phyloP scores from a whole-genome alignment of 352 stramenopile genomes.

The Stramenopiles sp. region DNA sequence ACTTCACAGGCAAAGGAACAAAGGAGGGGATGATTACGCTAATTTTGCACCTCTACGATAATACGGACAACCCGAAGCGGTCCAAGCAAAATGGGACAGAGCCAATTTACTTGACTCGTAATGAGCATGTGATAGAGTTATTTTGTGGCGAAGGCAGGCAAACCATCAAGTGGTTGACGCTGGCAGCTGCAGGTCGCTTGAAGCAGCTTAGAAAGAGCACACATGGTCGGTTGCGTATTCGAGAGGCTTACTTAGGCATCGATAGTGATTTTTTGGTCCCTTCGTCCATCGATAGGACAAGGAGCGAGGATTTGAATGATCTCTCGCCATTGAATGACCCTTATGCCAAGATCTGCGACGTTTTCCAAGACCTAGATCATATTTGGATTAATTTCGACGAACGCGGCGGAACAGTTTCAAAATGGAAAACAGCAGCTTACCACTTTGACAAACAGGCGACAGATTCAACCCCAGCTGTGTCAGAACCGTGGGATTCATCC shows the following conservation, averaged over 20 bases:
- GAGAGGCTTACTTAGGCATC: not conserved
- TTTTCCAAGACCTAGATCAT: not conserved
- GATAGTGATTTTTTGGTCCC: not conserved
- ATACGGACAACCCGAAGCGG: not conserved
- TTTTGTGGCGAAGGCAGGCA: not conserved
- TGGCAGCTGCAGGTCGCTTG: not conserved
- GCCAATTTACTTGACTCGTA: not conserved
- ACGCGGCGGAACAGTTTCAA: not conserved
- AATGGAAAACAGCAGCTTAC: not conserved
- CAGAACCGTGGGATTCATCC: not conserved
- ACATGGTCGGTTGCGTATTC: not conserved
- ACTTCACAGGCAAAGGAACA: too few relatives aligned
- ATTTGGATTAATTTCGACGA: not conserved
- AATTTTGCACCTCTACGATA: not conserved
- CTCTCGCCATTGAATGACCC: too few relatives aligned
- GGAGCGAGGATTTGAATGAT: not conserved
- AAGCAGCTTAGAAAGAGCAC: not conserved
- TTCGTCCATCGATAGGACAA: not conserved
- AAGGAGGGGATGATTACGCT: too few relatives aligned
- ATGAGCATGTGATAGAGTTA: not conserved
- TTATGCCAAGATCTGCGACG: not conserved
- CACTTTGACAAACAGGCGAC: not conserved
- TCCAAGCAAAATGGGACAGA: not conserved
- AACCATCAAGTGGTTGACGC: not conserved
- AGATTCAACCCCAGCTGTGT: not conserved